Evolutionary conservation across 2,329 filamentous ascomycete genomes (phyloP).

Genomic region (Clonostachys chloroleuca): DNA sequence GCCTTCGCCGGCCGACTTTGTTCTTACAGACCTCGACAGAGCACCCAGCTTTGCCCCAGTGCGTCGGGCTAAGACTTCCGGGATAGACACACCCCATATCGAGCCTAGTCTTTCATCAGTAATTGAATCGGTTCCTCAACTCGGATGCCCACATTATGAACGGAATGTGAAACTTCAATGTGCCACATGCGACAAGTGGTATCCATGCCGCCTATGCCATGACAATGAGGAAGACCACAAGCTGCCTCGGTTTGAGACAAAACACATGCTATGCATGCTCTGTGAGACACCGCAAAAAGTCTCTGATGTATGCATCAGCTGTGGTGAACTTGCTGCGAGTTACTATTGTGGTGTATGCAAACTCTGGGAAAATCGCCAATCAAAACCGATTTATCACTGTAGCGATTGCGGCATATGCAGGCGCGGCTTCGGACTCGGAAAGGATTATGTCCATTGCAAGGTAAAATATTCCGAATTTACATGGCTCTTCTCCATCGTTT

Average conservation of each 20-base stretch:
- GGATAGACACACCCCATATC: slow-evolving; percentile 6
- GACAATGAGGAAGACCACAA: slow-evolving; percentile 76
- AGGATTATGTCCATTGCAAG: slow-evolving; percentile 98
- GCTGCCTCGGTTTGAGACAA: slow-evolving; percentile 77
- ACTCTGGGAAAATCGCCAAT: slow-evolving; percentile 90
- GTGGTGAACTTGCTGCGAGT: slow-evolving; percentile 72
- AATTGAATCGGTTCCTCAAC: slow-evolving; percentile 31
- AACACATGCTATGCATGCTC: slow-evolving; percentile 96
- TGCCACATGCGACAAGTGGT: slow-evolving; percentile 84
- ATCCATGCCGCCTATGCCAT: slow-evolving; percentile 92
- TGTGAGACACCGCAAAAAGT: slow-evolving; percentile 83
- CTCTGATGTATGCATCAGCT: slow-evolving; percentile 71
- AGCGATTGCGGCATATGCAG: slow-evolving; percentile 94
- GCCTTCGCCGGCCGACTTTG: slow-evolving; percentile 36
- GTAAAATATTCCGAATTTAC: slow-evolving; percentile 36
- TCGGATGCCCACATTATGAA: slow-evolving; percentile 91
- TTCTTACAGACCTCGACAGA: slow-evolving; percentile 56
- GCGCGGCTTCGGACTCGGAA: slow-evolving; percentile 84
- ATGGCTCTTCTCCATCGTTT: too few species aligned
- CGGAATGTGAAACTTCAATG: slow-evolving; percentile 96
- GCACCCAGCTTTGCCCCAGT: slow-evolving; percentile 62
- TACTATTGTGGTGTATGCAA: slow-evolving; percentile 97
- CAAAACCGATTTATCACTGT: slow-evolving; percentile 94
- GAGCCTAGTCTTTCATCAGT: slow-evolving; percentile 4
- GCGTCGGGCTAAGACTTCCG: slow-evolving; percentile 33